These are phyloP conservation scores for Geranium rotundifolium DNA, from an alignment of 345 rosid genomes.

Conservation along the genomic window DNA sequence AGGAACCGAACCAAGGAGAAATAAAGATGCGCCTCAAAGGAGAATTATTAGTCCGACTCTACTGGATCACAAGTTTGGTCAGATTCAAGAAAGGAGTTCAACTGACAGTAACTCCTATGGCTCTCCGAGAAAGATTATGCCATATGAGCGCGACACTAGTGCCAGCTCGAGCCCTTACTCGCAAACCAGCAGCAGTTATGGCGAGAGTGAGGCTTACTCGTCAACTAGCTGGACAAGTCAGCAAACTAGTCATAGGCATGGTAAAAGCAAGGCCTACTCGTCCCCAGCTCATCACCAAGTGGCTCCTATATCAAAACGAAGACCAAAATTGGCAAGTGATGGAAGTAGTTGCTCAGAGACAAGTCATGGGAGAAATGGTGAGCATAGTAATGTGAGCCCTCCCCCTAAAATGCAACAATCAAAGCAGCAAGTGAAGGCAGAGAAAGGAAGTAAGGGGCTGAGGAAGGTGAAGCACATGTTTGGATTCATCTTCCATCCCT, in stretches of 20 bases:
- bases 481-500: not conserved
- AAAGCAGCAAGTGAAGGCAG: not conserved
- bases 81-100: not conserved
- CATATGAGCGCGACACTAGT: not conserved
- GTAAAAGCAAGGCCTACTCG: not conserved
- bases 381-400: not conserved
- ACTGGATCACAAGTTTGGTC: not conserved
- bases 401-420: not conserved
- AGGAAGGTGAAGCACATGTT: not conserved
- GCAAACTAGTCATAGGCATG: not conserved
- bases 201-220: not conserved
- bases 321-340: not conserved
- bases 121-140: too few relatives aligned
- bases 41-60: not conserved
- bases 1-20: too few relatives aligned
- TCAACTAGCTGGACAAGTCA: not conserved
- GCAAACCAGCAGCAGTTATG: not conserved
- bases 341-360: not conserved
- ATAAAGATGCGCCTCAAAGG: too few relatives aligned
- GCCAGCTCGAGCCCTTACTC: not conserved
- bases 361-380: too few relatives aligned
- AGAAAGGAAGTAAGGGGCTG: not conserved
- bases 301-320: not conserved
- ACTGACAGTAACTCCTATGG: not conserved
- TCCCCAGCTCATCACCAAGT: not conserved